Conservation (phyloP, 2,329 filamentous ascomycete species). For the Albophoma yamanashiensis region DNA sequence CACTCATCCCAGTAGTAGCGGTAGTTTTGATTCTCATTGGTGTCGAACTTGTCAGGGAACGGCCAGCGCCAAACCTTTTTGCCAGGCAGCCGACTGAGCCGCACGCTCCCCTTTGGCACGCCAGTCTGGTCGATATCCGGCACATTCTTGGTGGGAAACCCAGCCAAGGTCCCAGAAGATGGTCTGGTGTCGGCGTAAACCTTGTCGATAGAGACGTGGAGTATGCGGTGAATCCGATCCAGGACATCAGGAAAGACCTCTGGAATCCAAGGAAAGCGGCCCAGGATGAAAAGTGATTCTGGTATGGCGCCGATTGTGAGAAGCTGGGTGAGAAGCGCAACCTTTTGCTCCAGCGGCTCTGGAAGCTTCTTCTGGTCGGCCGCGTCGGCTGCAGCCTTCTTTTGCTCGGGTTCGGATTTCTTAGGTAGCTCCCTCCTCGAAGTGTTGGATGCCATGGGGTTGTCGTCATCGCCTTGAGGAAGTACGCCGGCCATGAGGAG, state of each 20-base stretch:
- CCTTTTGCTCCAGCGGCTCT: constrained; percentile 80
- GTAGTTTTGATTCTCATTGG: constrained; percentile 68
- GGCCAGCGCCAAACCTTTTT: constrained; percentile 73
- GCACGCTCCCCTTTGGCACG: constrained; percentile 58
- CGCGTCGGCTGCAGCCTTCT: constrained; percentile 28
- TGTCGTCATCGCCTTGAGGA: constrained; percentile 59
- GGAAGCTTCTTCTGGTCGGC: constrained; percentile 43
- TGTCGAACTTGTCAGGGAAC: constrained; percentile 66
- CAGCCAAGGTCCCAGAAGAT: constrained; percentile 13
- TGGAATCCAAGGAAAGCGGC: constrained; percentile 84
- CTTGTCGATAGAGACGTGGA: constrained; percentile 71
- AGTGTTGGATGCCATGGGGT: constrained; percentile 29
- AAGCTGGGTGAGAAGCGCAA: constrained; percentile 71
- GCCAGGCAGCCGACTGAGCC: constrained; percentile 45
- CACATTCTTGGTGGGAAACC: constrained; percentile 33
- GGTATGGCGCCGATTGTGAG: constrained; percentile 87
- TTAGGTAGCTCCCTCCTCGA: constrained; percentile 39
- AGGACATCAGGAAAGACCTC: constrained; percentile 76
- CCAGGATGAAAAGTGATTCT: constrained; percentile 84
- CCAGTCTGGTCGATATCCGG: constrained; percentile 52
- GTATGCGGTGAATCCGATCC: constrained; percentile 71
- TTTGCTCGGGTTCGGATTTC: constrained; percentile 43
- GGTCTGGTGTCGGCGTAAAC: constrained; percentile 45
- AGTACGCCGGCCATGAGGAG: constrained; percentile 79
- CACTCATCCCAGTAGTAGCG: constrained; percentile 97